Percentiles rank a stretch among this genome's conserved stretches.
Conservation (phyloP, 768 basidiomycete genomes). For the button mushroom (Agaricus bisporus) region DNA sequence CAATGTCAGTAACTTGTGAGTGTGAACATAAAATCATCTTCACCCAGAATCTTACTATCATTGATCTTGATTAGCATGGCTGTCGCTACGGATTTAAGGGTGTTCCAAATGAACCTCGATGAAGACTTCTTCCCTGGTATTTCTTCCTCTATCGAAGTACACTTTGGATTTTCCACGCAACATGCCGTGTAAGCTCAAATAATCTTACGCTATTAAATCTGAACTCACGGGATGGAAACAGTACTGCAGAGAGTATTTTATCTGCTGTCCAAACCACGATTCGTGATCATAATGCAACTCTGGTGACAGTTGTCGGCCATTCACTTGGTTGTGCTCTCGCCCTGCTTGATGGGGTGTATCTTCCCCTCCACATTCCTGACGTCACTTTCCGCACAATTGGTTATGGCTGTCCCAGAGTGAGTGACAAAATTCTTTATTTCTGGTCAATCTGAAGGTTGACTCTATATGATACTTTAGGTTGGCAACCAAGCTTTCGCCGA, state of each 20-base stretch:
- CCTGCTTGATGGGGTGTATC: conserved; percentile 50
- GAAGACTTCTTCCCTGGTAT: conserved; percentile 39
- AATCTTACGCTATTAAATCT: neutral
- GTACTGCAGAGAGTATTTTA: conserved; percentile 33
- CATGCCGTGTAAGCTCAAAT: conserved; percentile 30
- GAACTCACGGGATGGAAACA: conserved; percentile 11
- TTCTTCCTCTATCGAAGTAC: conserved; percentile 30
- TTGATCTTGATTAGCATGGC: conserved; percentile 22
- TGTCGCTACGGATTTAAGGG: conserved; percentile 31
- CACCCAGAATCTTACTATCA: neutral
- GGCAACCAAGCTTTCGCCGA: conserved; percentile 29
- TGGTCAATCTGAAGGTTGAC: neutral
- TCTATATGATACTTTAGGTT: conserved; percentile 19
- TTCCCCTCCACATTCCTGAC: conserved; percentile 42
- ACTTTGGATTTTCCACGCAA: conserved; percentile 36
- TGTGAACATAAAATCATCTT: neutral
- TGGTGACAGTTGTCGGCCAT: conserved; percentile 38
- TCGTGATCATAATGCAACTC: conserved; percentile 22
- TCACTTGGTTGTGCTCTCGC: conserved; percentile 42
- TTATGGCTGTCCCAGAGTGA: conserved; percentile 41
- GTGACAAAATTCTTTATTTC: neutral
- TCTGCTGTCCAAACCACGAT: conserved; percentile 33
- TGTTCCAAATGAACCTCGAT: conserved; percentile 26
- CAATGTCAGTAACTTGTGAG: conserved; percentile 28
- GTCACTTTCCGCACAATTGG: conserved; percentile 30